Percentiles rank a stretch among this genome's conserved stretches.
phyloP scores from a whole-genome alignment of 2,329 filamentous ascomycete genomes.

The Xylaria arbuscula region DNA sequence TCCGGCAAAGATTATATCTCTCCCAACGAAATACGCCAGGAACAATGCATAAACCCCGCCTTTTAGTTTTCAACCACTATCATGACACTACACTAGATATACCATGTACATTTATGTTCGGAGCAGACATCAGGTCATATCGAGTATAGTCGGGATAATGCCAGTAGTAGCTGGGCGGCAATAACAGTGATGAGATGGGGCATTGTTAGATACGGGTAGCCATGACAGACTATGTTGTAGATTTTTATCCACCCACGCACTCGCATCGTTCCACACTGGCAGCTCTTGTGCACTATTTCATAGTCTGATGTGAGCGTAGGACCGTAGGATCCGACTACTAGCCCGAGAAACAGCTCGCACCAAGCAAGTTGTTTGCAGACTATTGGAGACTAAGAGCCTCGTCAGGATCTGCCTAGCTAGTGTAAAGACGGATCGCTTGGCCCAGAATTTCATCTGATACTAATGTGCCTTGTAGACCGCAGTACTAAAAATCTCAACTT shows the following conservation, averaged over 20 bases:
- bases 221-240: not conserved
- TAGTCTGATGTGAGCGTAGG: slow-evolving; percentile 2
- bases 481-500: not conserved
- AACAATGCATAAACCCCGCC: not conserved
- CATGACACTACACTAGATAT: not conserved
- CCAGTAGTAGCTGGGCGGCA: not conserved
- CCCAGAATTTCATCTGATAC: slow-evolving; percentile 5
- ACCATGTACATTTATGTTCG: not conserved
- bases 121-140: not conserved
- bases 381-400: not conserved
- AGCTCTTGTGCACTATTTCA: not conserved
- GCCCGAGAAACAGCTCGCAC: not conserved
- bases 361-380: not conserved
- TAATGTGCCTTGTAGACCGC: not conserved
- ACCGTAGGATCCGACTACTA: slow-evolving; percentile 2
- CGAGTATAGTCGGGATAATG: too few species aligned
- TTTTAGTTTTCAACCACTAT: not conserved
- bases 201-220: not conserved
- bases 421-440: not conserved
- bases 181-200: not conserved
- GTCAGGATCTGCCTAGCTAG: not conserved
- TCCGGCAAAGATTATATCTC: not conserved
- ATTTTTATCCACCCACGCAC: not conserved
- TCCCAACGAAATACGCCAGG: too few species aligned
- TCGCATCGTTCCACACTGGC: slow-evolving; percentile 2